phyloP scores from a whole-genome alignment of 768 basidiomycete species.

The Russula dissimulans region DNA sequence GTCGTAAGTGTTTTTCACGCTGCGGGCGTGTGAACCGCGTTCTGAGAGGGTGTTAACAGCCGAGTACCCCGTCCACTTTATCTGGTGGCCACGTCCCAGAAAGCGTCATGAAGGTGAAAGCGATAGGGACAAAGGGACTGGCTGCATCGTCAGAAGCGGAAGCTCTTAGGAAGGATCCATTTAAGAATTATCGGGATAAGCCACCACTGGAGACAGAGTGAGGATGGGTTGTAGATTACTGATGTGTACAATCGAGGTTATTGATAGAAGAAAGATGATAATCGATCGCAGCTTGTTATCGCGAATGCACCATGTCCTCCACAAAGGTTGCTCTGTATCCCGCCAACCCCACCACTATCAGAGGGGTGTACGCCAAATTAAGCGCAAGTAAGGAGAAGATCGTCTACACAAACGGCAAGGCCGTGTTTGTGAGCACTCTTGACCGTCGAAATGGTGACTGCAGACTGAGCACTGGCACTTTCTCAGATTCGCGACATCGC shows the following conservation, averaged over 20 bases:
- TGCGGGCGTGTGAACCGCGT: conserved; percentile 7
- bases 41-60: conserved; percentile 23
- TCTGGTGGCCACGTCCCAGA: conserved; percentile 33
- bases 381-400: conserved; percentile 69
- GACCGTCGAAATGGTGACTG: neutral
- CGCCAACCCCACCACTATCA: conserved; percentile 57
- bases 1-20: conserved; percentile 31
- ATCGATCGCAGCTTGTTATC: conserved; percentile 5
- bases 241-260: too few relatives aligned
- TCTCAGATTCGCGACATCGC: conserved; percentile 17
- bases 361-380: conserved; percentile 66
- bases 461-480: neutral
- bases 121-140: conserved; percentile 31
- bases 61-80: conserved; percentile 26
- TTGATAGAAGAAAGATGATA: neutral
- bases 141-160: conserved; percentile 57
- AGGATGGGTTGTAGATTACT: neutral
- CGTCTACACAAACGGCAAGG: conserved; percentile 76
- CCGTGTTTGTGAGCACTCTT: conserved; percentile 59
- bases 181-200: conserved; percentile 57
- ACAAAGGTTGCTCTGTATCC: conserved; percentile 46
- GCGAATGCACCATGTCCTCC: conserved; percentile 37
- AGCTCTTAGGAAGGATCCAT: conserved; percentile 65
- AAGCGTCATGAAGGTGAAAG: conserved; percentile 62
- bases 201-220: conserved; percentile 7